A percentile compares a stretch with the other conserved stretches of the same genome.
These are phyloP conservation scores for Psilocybe tampanensis DNA, from an alignment of 768 basidiomycete species.

Conservation along the genomic window DNA sequence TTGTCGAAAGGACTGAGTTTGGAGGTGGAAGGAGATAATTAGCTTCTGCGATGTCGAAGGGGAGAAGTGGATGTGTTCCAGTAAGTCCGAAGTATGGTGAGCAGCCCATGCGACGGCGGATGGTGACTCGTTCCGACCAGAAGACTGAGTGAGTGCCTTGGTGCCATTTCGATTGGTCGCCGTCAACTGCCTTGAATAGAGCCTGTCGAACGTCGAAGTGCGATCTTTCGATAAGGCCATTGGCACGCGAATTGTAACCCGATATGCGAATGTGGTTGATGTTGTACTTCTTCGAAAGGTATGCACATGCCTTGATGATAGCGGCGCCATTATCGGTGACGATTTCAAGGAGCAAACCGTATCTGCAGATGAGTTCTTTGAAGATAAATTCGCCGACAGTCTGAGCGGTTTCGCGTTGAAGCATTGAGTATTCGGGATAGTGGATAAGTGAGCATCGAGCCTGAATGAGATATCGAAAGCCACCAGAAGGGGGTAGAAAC, in stretches of 20 bases:
- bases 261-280: conserved; percentile 43
- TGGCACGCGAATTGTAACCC: conserved; percentile 42
- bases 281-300: conserved; percentile 22
- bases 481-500: neutral
- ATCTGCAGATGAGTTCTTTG: conserved; percentile 22
- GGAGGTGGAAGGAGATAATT: neutral
- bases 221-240: conserved; percentile 29
- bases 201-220: conserved; percentile 33
- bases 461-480: neutral
- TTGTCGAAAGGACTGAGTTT: conserved; percentile 1
- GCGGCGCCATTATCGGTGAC: conserved; percentile 38
- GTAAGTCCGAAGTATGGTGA: conserved; percentile 32
- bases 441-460: conserved; percentile 16
- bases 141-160: conserved; percentile 21
- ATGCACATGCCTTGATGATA: conserved; percentile 9
- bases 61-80: conserved; percentile 28
- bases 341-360: conserved; percentile 35
- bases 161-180: conserved; percentile 19
- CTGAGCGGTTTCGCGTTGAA: conserved; percentile 26
- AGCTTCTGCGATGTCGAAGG: neutral
- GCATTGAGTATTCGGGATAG: neutral
- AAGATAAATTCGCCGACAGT: conserved; percentile 33
- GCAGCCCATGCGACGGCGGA: conserved; percentile 23
- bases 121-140: conserved; percentile 37
- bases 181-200: conserved; percentile 32